A percentile compares a stretch with the other conserved stretches of the same genome.
phyloP scores from a whole-genome alignment of 83 land plant species.

The Picea abies region DNA sequence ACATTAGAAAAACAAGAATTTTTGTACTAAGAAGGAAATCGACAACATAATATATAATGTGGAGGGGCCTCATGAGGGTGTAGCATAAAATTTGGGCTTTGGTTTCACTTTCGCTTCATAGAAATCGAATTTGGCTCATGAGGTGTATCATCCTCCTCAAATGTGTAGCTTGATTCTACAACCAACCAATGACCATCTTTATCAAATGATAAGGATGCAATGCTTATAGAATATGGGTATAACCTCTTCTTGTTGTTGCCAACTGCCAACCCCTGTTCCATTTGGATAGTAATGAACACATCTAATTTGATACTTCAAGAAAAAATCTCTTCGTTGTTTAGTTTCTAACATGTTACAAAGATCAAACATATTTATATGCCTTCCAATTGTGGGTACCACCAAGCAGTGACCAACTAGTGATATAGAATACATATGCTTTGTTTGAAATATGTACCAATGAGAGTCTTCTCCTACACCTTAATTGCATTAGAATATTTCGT shows the following conservation, averaged over 20 bases:
- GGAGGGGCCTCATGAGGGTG: constrained; percentile 19
- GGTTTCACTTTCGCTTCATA: constrained; percentile 97
- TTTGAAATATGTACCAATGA: constrained; percentile 94
- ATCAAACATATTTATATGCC: constrained; percentile 98
- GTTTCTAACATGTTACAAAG: constrained; percentile 96
- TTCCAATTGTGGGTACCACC: constrained; percentile 98
- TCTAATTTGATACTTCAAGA: constrained; percentile 96
- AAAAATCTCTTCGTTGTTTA: constrained; percentile 93
- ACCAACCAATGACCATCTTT: constrained; percentile 94
- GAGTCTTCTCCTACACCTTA: constrained; percentile 66
- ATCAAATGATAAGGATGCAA: constrained; percentile 95
- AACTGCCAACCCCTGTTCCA: constrained; percentile 99
- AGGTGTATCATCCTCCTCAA: constrained; percentile 88
- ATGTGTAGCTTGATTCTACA: constrained; percentile 83
- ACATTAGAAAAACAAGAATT: too few species aligned
- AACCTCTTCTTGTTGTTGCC: constrained; percentile 98
- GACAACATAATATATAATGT: constrained; percentile 8
- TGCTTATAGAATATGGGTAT: constrained; percentile 91
- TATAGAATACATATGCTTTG: constrained; percentile 80
- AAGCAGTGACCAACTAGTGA: constrained; percentile 57
- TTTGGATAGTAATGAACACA: constrained; percentile 27
- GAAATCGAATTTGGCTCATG: constrained; percentile 95
- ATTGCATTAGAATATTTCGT: constrained; percentile 53
- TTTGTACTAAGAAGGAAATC: too few species aligned
- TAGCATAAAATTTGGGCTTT: constrained; percentile 82